Evolutionary conservation across 352 stramenopile genomes (phyloP).

Genomic region (Pythium myriotylum): DNA sequence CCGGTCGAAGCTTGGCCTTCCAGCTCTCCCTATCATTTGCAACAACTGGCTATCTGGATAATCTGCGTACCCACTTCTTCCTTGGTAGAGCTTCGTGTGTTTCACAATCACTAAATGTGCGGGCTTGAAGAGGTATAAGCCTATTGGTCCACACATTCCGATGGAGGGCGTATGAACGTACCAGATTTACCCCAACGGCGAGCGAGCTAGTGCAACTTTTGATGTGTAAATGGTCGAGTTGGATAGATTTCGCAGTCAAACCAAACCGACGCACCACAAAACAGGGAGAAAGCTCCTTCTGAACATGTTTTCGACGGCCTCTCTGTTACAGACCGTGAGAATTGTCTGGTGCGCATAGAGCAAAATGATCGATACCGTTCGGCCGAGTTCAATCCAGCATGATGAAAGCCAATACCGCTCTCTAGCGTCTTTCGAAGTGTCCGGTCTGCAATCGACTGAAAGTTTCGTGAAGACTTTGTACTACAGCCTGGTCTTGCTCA

Average conservation of each 20-base stretch:
- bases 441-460: neutral
- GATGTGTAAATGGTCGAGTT: neutral
- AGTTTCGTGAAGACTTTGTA: no score
- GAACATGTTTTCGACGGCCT: constrained; percentile 36
- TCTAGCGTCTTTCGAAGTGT: constrained; percentile 6
- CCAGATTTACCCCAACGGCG: constrained; percentile 48
- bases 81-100: constrained; percentile 40
- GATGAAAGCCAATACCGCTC: constrained; percentile 42
- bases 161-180: constrained; percentile 11
- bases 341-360: no score
- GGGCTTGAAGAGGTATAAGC: constrained; percentile 22
- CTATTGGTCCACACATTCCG: neutral
- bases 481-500: no score
- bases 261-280: constrained; percentile 36
- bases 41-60: constrained; percentile 33
- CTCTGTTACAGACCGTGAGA: constrained; percentile 14
- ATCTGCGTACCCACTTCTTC: constrained; percentile 27
- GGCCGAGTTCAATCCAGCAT: constrained; percentile 30
- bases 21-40: constrained; percentile 50
- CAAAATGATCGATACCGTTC: constrained; percentile 31
- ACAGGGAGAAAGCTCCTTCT: constrained; percentile 29
- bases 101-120: constrained; percentile 49
- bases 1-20: constrained; percentile 36
- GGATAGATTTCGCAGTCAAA: neutral
- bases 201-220: constrained; percentile 41